Percentiles rank a stretch among this genome's conserved stretches.
phyloP scores from a whole-genome alignment of 148 eudicot genomes.

The Vaccinium corymbosum region DNA sequence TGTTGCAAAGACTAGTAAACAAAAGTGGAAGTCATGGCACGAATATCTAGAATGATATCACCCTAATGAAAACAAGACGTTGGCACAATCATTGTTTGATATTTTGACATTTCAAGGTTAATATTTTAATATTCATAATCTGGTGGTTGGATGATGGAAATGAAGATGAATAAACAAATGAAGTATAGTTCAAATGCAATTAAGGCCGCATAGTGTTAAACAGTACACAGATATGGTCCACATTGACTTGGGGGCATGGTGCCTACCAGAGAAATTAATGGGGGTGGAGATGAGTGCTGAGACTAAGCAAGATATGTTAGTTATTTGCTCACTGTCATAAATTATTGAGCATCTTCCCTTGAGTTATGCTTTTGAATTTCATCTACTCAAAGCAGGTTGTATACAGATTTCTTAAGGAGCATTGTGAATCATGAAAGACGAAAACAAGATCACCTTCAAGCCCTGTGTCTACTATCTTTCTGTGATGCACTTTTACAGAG shows the following conservation, averaged over 20 bases:
- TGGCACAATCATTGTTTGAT: background rate
- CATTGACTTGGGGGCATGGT: background rate
- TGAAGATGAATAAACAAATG: background rate
- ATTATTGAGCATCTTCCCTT: background rate
- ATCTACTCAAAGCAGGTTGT: background rate
- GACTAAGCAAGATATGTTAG: too few relatives aligned
- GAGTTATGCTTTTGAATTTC: background rate
- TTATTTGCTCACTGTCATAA: background rate
- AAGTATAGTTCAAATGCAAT: background rate
- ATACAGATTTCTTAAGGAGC: background rate
- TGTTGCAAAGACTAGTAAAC: background rate
- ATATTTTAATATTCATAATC: background rate
- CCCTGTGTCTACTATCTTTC: background rate
- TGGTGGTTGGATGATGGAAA: background rate
- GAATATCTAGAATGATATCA: slow-evolving; percentile 1
- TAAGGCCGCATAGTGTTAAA: background rate
- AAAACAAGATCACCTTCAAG: background rate
- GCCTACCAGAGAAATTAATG: background rate
- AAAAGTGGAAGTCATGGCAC: background rate
- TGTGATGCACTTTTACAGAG: background rate
- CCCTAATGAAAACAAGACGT: background rate
- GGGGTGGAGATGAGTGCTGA: too few relatives aligned
- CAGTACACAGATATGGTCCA: background rate
- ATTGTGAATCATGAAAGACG: background rate
- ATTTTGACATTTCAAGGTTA: background rate